These are phyloP conservation scores for Diplotaxis tenuifolia DNA, from an alignment of 345 rosid species.

Conservation along the genomic window DNA sequence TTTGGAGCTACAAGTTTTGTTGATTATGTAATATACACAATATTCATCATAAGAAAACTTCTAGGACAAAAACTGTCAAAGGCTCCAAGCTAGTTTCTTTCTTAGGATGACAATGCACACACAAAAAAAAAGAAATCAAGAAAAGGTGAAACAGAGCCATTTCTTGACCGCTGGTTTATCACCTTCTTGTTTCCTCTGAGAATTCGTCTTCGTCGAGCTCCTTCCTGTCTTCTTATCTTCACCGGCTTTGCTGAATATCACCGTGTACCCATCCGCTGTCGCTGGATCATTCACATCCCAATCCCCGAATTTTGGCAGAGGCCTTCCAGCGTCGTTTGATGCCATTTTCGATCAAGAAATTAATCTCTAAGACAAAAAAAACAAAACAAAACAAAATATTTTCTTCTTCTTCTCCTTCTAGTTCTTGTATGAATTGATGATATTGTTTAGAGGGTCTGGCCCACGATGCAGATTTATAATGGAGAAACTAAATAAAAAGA, in stretches of 20 bases:
- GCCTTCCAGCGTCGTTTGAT: slow-evolving; percentile 33
- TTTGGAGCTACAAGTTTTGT: neutral
- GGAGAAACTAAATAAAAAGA: slow-evolving; percentile 5
- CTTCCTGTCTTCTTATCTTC: slow-evolving; percentile 43
- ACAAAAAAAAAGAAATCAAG: slow-evolving; percentile 3
- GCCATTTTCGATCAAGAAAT: slow-evolving; percentile 28
- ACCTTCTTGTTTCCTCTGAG: slow-evolving; percentile 35
- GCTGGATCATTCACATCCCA: slow-evolving; percentile 56
- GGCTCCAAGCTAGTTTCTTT: slow-evolving; percentile 14
- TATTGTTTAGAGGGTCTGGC: neutral
- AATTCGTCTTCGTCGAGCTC: slow-evolving; percentile 20
- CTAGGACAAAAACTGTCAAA: slow-evolving; percentile 13
- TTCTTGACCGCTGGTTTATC: slow-evolving; percentile 38
- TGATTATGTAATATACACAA: neutral
- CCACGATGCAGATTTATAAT: slow-evolving; percentile 25
- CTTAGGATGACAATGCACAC: neutral
- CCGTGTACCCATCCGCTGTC: slow-evolving; percentile 45
- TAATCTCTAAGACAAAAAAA: neutral
- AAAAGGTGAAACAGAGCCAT: slow-evolving; percentile 43
- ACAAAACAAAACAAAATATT: neutral
- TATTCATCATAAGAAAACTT: neutral
- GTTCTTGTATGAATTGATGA: neutral
- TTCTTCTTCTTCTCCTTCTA: too few species aligned
- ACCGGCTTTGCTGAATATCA: slow-evolving; percentile 47
- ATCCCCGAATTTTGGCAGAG: slow-evolving; percentile 45